Percentiles rank a stretch among this genome's conserved stretches.
These are phyloP conservation scores for Saturnispora halmiae DNA, from an alignment of 805 yeast genomes.

Conservation along the genomic window DNA sequence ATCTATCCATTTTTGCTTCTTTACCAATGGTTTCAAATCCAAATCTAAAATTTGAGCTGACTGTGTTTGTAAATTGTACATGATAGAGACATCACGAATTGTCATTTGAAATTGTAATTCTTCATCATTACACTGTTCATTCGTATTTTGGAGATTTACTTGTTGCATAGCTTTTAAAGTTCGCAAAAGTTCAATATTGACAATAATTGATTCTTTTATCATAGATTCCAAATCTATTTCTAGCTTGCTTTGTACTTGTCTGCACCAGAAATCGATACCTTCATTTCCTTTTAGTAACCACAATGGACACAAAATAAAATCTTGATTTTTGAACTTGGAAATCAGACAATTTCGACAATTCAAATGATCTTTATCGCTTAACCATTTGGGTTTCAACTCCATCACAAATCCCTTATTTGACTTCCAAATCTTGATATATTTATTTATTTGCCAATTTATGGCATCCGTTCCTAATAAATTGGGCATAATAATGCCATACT, in stretches of 20 bases:
- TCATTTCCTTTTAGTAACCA: conserved; percentile 27
- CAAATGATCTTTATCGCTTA: conserved; percentile 12
- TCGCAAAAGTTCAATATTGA: conserved; percentile 14
- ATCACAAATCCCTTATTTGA: conserved; percentile 17
- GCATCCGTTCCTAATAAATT: conserved; percentile 15
- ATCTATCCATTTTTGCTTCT: conserved; percentile 37
- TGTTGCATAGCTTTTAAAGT: conserved; percentile 32
- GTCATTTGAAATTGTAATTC: conserved; percentile 41
- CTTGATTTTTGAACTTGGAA: conserved; percentile 25
- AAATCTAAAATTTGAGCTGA: conserved; percentile 34
- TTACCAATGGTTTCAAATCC: conserved; percentile 38
- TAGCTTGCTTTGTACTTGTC: conserved; percentile 7
- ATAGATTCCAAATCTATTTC: not conserved
- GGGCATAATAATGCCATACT: conserved; percentile 23
- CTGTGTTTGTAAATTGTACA: conserved; percentile 30
- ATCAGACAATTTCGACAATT: conserved; percentile 41
- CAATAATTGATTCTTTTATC: conserved; percentile 7
- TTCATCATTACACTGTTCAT: conserved; percentile 31
- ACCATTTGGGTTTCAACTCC: conserved; percentile 48
- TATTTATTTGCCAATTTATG: conserved; percentile 14
- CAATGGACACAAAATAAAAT: conserved; percentile 33
- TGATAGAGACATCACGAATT: conserved; percentile 42
- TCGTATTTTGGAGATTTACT: conserved; percentile 23
- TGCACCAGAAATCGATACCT: conserved; percentile 30
- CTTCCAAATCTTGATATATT: conserved; percentile 21